A percentile compares a stretch with the other conserved stretches of the same genome.
These are phyloP conservation scores for Wallacemonas sp. DNA, from an alignment of 208 protist genomes.

Conservation along the genomic window DNA sequence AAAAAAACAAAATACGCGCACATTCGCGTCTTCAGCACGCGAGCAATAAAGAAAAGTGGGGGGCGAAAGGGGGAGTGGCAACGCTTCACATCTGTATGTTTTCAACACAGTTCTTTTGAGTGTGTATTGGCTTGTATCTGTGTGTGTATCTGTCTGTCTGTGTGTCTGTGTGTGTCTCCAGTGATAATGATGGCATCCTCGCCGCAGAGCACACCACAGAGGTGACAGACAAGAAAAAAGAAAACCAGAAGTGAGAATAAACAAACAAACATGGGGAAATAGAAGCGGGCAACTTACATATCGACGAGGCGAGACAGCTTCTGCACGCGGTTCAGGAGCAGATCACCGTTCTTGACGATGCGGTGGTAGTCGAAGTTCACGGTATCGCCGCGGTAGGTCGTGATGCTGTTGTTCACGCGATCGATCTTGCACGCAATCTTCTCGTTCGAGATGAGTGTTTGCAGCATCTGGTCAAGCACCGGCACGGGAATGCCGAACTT, in stretches of 20 bases:
- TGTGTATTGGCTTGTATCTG: too few species aligned
- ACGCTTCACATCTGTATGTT: too few species aligned
- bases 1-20: conserved; percentile 13
- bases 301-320: conserved; percentile 98
- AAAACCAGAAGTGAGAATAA: not conserved
- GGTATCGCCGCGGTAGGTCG: conserved; percentile 95
- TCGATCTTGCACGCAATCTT: conserved; percentile 98
- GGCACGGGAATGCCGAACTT: conserved; percentile 94
- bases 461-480: conserved; percentile 94
- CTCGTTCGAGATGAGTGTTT: conserved; percentile 96
- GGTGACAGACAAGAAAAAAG: not conserved
- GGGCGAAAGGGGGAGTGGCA: not conserved
- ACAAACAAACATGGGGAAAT: conserved; percentile 3
- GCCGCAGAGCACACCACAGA: too few species aligned
- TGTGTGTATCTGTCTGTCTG: too few species aligned
- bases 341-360: conserved; percentile 96
- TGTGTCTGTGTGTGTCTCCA: too few species aligned
- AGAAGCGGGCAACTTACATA: conserved; percentile 40
- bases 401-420: conserved; percentile 96
- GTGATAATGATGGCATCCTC: too few species aligned
- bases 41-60: conserved; percentile 9
- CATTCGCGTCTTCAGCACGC: not conserved
- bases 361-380: conserved; percentile 97
- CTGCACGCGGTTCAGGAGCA: conserved; percentile 98
- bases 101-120: too few species aligned